These are phyloP conservation scores for Russula olivacea DNA, from an alignment of 768 basidiomycete species.

Conservation along the genomic window DNA sequence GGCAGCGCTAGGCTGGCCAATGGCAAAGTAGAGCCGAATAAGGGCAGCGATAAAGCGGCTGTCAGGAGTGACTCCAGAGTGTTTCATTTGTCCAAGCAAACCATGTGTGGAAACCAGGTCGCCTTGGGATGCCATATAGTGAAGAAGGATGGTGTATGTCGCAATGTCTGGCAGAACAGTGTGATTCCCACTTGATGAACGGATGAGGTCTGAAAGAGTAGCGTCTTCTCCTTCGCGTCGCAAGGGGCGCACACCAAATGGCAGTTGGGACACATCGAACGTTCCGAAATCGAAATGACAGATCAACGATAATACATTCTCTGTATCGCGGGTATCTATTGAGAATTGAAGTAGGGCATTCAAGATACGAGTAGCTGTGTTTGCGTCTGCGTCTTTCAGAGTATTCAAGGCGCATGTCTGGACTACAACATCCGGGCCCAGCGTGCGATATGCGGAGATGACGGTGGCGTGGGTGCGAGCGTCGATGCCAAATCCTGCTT, in stretches of 20 bases:
- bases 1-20: constrained; percentile 10
- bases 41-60: constrained; percentile 22
- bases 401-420: constrained; percentile 45
- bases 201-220: constrained; percentile 8
- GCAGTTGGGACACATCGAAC: constrained; percentile 10
- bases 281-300: constrained; percentile 39
- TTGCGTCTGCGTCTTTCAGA: constrained; percentile 38
- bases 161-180: constrained; percentile 23
- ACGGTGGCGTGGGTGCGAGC: constrained; percentile 56
- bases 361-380: constrained; percentile 47
- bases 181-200: not conserved
- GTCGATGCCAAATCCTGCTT: constrained; percentile 49
- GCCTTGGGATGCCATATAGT: constrained; percentile 9
- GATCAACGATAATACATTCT: constrained; percentile 43
- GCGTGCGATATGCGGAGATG: constrained; percentile 48
- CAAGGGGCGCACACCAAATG: constrained; percentile 6
- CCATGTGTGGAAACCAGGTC: constrained; percentile 3
- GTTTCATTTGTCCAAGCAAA: constrained; percentile 15
- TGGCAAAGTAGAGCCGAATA: constrained; percentile 19
- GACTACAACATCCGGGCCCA: constrained; percentile 54
- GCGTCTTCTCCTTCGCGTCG: constrained; percentile 15
- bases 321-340: constrained; percentile 49
- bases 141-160: constrained; percentile 25
- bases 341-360: constrained; percentile 64
- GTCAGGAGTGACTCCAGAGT: constrained; percentile 16